Evolutionary conservation across 495 filamentous ascomycete genomes (phyloP).

Genomic region (Neurospora pannonica): DNA sequence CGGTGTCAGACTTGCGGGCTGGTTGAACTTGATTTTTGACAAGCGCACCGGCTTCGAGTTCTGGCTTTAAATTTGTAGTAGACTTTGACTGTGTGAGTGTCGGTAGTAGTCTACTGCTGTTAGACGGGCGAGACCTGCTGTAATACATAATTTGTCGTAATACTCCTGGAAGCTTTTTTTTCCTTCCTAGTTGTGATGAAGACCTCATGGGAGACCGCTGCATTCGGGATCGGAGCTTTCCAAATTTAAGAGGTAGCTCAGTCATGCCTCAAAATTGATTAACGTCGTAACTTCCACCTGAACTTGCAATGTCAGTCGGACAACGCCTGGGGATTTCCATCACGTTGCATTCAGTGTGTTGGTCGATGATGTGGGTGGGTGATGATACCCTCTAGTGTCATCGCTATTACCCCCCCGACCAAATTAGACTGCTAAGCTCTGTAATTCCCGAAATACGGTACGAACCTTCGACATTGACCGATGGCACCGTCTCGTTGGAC

Average conservation of each 20-base stretch:
- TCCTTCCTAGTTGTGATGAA: neutral
- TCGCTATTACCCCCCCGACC: neutral
- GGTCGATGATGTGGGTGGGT: too few species aligned
- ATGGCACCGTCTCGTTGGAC: neutral
- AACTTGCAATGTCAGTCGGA: neutral
- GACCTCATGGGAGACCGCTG: neutral
- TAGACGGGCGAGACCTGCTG: neutral
- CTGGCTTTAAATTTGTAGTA: neutral
- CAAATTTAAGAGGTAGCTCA: neutral
- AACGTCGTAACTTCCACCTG: neutral
- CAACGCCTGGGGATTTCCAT: neutral
- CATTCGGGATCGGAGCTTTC: neutral
- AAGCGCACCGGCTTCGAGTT: neutral
- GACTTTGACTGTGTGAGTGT: neutral
- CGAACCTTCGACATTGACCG: neutral
- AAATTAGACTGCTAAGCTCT: neutral
- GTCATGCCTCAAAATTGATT: neutral
- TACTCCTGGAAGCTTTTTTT: neutral
- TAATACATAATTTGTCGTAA: neutral
- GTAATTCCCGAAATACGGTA: neutral
- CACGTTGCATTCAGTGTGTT: too few species aligned
- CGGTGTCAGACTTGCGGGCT: constrained; percentile 36
- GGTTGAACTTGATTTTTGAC: constrained; percentile 21
- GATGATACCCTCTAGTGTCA: neutral
- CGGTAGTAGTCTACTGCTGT: neutral